Evolutionary conservation across 148 eudicot genomes (phyloP).

Genomic region (Limonium bicolor): DNA sequence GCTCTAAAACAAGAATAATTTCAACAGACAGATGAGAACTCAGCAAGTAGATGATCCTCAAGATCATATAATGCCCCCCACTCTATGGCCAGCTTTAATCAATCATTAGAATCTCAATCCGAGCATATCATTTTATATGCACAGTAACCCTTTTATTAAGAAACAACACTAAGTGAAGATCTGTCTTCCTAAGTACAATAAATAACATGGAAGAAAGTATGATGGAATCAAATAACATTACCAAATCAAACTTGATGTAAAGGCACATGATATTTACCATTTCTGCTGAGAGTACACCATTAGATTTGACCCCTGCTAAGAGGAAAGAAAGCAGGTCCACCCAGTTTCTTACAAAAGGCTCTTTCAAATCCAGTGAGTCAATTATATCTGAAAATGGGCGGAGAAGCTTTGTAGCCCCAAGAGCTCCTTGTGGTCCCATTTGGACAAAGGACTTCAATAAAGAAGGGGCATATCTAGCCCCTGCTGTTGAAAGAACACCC

Average conservation of each 20-base stretch:
- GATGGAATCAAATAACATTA: no score
- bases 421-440: background rate
- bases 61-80: no score
- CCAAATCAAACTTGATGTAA: no score
- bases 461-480: background rate
- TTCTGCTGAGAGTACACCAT: constrained; percentile 96
- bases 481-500: background rate
- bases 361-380: constrained; percentile 70
- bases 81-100: no score
- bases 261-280: constrained; percentile 67
- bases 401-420: background rate
- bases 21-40: no score
- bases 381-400: constrained; percentile 41
- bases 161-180: no score
- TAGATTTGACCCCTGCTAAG: constrained; percentile 92
- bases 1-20: no score
- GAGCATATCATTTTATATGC: no score
- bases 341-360: constrained; percentile 92
- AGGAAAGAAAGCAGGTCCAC: constrained; percentile 91
- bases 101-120: no score
- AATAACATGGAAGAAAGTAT: background rate
- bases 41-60: no score
- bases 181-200: no score
- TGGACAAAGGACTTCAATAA: background rate
- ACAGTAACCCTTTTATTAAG: no score